These are phyloP conservation scores for Blechomonas ayalai DNA, from an alignment of 208 protist species.

Conservation along the genomic window DNA sequence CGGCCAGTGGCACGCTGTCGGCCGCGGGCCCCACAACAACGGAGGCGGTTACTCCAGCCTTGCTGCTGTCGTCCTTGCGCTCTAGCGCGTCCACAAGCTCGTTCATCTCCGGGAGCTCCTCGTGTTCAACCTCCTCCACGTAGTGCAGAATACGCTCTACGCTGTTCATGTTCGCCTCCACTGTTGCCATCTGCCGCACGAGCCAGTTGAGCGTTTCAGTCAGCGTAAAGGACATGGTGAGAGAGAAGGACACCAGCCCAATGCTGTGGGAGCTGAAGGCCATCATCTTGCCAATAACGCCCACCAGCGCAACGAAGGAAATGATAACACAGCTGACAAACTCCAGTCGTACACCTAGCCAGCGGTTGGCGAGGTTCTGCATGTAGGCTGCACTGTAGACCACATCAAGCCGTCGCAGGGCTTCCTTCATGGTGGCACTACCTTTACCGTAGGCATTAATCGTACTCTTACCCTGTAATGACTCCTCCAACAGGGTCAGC, in stretches of 20 bases:
- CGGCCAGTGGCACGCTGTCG: not conserved
- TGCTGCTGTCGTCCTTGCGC: not conserved
- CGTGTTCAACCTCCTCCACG: slow-evolving; percentile 16
- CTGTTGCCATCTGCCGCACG: slow-evolving; percentile 30
- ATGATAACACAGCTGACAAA: slow-evolving; percentile 66
- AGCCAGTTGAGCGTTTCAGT: slow-evolving; percentile 52
- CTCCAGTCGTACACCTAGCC: slow-evolving; percentile 84
- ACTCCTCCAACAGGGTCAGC: slow-evolving; percentile 78
- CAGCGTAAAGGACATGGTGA: slow-evolving; percentile 55
- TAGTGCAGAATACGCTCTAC: slow-evolving; percentile 81
- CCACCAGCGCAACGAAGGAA: slow-evolving; percentile 29
- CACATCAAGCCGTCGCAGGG: slow-evolving; percentile 50
- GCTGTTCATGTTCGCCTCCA: slow-evolving; percentile 84
- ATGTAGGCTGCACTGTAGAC: slow-evolving; percentile 28
- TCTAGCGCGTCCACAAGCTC: slow-evolving; percentile 12
- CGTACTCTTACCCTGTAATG: slow-evolving; percentile 70
- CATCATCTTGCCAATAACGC: slow-evolving; percentile 30
- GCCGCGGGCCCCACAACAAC: slow-evolving; percentile 10
- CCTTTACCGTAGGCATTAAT: slow-evolving; percentile 64
- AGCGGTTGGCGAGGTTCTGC: slow-evolving; percentile 55
- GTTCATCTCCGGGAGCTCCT: slow-evolving; percentile 24
- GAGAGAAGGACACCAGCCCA: slow-evolving; percentile 52
- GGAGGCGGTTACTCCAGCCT: slow-evolving; percentile 3
- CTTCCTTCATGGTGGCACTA: slow-evolving; percentile 31
- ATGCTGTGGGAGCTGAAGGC: slow-evolving; percentile 11